phyloP scores from a whole-genome alignment of 805 yeast species.

The Vanderwaltozyma polyspora region DNA sequence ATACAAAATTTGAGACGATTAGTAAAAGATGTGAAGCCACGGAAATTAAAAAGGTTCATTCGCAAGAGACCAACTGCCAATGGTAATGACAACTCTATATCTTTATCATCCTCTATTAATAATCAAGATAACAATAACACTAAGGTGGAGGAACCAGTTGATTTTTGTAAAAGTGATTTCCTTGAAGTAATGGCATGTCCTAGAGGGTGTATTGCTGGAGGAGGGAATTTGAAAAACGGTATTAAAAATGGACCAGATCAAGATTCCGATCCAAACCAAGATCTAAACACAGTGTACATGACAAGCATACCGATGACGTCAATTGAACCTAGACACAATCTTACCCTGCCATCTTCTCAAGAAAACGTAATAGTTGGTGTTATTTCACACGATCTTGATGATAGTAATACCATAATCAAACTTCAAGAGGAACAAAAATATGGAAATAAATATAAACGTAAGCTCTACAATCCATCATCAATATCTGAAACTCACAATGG shows the following conservation, averaged over 20 bases:
- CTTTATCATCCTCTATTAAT: too few species aligned
- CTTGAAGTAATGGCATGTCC: constrained; percentile 98
- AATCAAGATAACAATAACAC: constrained; percentile 15
- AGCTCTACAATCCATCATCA: too few species aligned
- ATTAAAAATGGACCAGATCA: background rate
- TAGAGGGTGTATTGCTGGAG: constrained; percentile 94
- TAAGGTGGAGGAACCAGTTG: constrained; percentile 27
- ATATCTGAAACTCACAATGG: too few species aligned
- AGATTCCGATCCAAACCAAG: background rate
- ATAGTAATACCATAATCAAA: too few species aligned
- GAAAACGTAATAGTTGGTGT: too few species aligned
- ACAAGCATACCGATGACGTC: background rate
- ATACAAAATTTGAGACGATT: constrained; percentile 88
- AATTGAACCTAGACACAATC: background rate
- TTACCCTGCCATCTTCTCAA: background rate
- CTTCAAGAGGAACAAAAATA: too few species aligned
- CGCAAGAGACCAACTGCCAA: constrained; percentile 33
- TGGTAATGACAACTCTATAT: background rate
- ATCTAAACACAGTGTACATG: background rate
- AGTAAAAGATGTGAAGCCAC: constrained; percentile 31
- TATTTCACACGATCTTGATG: too few species aligned
- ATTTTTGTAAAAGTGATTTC: constrained; percentile 60
- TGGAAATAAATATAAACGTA: too few species aligned
- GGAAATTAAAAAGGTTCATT: constrained; percentile 2
- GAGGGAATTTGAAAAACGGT: constrained; percentile 68